Evolutionary conservation across 352 stramenopile genomes (phyloP).

Genomic region (Pythium brachiatum): DNA sequence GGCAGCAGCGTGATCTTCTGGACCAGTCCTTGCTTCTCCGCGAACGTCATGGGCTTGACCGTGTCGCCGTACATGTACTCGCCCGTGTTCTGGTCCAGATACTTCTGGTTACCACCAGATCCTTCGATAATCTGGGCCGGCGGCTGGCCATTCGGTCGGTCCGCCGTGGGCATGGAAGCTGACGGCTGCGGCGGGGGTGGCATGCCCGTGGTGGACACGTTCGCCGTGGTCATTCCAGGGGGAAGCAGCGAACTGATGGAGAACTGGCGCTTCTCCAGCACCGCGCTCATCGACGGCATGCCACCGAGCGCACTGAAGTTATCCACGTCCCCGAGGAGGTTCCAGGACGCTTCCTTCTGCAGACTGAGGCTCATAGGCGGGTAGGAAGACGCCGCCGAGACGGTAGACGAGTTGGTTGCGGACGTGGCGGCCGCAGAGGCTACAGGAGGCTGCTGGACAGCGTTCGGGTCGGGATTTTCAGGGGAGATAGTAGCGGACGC

Average conservation of each 20-base stretch:
- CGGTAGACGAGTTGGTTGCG: constrained; percentile 1
- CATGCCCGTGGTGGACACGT: constrained; percentile 10
- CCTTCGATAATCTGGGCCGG: constrained; percentile 41
- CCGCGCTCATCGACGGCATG: constrained; percentile 65
- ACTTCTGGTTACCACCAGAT: constrained; percentile 70
- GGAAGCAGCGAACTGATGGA: constrained; percentile 73
- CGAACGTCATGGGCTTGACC: constrained; percentile 82
- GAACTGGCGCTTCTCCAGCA: constrained; percentile 77
- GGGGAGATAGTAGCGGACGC: background rate
- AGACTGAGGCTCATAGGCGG: constrained; percentile 52
- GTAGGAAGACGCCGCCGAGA: constrained; percentile 21
- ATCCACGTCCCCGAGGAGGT: constrained; percentile 65
- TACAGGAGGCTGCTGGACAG: constrained; percentile 14
- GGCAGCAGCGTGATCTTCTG: constrained; percentile 86
- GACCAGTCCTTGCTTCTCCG: constrained; percentile 79
- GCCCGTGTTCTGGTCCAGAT: constrained; percentile 54
- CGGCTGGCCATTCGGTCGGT: constrained; percentile 26
- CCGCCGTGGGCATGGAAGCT: background rate
- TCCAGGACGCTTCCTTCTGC: constrained; percentile 76
- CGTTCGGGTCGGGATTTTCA: constrained; percentile 23
- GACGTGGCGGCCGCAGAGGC: background rate
- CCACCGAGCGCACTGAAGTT: constrained; percentile 57
- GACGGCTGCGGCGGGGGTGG: constrained; percentile 9
- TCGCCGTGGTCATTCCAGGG: constrained; percentile 27
- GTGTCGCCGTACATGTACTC: constrained; percentile 87